phyloP scores from a whole-genome alignment of 257 asterid genomes.

The Nicotiana benthamiana region DNA sequence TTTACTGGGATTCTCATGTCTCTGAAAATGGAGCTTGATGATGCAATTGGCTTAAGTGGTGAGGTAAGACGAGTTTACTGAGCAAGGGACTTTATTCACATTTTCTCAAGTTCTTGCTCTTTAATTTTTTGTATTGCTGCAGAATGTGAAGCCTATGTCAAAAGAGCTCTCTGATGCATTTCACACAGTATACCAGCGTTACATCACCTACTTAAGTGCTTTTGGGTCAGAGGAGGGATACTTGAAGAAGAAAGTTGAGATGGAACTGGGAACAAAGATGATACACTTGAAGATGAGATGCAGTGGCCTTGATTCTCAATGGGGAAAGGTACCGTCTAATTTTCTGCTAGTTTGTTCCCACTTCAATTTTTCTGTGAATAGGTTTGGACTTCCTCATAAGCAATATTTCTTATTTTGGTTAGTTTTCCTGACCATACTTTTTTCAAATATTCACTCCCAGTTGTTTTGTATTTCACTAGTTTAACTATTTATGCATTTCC shows the following conservation, averaged over 20 bases:
- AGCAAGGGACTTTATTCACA: not conserved
- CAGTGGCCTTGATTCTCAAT: conserved; percentile 75
- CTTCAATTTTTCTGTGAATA: not conserved
- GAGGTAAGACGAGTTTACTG: conserved; percentile 48
- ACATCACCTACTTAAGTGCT: conserved; percentile 60
- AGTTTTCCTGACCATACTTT: not conserved
- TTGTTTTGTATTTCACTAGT: not conserved
- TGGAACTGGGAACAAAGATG: conserved; percentile 81
- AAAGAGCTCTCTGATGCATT: conserved; percentile 57
- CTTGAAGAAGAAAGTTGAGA: conserved; percentile 91
- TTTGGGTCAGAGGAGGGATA: conserved; percentile 81
- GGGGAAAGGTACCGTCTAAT: conserved; percentile 79
- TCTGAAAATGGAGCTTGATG: conserved; percentile 87
- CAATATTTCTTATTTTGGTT: not conserved
- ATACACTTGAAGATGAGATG: conserved; percentile 96
- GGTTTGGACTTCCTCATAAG: not conserved
- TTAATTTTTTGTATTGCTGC: conserved; percentile 22
- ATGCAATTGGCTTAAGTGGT: conserved; percentile 72
- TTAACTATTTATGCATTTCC: not conserved
- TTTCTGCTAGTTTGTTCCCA: not conserved
- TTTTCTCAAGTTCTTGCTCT: conserved; percentile 5
- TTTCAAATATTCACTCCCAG: not conserved
- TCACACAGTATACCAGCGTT: conserved; percentile 53
- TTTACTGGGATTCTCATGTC: conserved; percentile 64
- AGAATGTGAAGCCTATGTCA: conserved; percentile 86